Evolutionary conservation across 208 protist species (phyloP).

Genomic region (Leishmania martiniquensis): DNA sequence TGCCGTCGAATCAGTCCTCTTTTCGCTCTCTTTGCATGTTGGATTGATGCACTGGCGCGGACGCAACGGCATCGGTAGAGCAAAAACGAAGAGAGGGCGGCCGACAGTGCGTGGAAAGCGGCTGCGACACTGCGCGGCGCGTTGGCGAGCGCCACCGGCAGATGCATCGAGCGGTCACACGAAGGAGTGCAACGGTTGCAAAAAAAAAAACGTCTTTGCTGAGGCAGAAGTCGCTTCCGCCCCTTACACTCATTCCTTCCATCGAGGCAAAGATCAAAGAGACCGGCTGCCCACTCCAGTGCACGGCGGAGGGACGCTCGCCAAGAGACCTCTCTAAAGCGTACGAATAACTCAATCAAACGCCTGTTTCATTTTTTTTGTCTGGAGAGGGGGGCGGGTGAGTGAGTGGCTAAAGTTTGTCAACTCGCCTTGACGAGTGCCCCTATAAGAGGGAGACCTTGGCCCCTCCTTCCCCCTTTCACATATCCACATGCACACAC

Average conservation of each 20-base stretch:
- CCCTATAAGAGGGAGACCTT: too few species aligned
- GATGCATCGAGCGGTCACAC: background rate
- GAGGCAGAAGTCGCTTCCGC: background rate
- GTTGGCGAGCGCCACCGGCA: background rate
- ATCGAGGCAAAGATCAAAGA: background rate
- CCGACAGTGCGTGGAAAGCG: background rate
- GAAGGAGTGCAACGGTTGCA: background rate
- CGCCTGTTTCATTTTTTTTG: too few species aligned
- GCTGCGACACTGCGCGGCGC: background rate
- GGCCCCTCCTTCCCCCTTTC: too few species aligned
- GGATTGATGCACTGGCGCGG: background rate
- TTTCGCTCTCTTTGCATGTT: background rate
- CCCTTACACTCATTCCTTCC: background rate
- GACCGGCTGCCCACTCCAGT: background rate
- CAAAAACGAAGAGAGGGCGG: too few species aligned
- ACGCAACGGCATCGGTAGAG: background rate
- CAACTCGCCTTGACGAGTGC: too few species aligned
- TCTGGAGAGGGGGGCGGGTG: too few species aligned
- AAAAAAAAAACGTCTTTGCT: background rate
- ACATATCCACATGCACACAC: too few species aligned
- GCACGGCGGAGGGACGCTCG: background rate
- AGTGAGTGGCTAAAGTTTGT: too few species aligned
- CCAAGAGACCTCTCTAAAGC: background rate
- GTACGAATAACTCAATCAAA: background rate
- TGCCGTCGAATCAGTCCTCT: background rate